Conservation (phyloP, 192 early-diverging fungal genomes). For the Coemansia reversa region DNA sequence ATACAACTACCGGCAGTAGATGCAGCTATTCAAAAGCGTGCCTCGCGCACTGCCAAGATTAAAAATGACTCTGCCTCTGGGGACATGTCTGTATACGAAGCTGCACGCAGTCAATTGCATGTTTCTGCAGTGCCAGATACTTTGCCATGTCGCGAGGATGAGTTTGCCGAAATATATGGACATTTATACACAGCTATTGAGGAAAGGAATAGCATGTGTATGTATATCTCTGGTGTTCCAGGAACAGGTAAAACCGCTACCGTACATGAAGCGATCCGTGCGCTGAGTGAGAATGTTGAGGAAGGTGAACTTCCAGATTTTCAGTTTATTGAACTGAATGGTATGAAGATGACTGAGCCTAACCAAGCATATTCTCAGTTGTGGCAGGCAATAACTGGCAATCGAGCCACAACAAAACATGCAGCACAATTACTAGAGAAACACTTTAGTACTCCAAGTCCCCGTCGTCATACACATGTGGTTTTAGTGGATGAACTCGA, state of each 20-base stretch:
- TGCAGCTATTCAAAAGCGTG: conserved; percentile 21
- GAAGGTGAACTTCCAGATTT: conserved; percentile 67
- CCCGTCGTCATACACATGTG: conserved; percentile 52
- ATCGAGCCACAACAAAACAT: conserved; percentile 67
- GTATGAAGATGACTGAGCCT: conserved; percentile 95
- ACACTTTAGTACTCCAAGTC: conserved; percentile 61
- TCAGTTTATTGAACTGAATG: conserved; percentile 93
- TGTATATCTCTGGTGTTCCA: conserved; percentile 95
- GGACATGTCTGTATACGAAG: conserved; percentile 57
- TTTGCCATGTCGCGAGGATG: conserved; percentile 91
- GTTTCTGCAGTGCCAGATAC: conserved; percentile 85
- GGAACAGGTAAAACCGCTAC: conserved; percentile 99
- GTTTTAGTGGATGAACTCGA: conserved; percentile 98
- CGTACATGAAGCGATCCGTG: conserved; percentile 77
- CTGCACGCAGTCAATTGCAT: conserved; percentile 76
- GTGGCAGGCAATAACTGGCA: conserved; percentile 67
- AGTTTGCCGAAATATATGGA: conserved; percentile 79
- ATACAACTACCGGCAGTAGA: conserved; percentile 40
- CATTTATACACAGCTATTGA: conserved; percentile 77
- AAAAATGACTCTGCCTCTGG: conserved; percentile 8
- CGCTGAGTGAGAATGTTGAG: conserved; percentile 60
- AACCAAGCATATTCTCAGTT: conserved; percentile 80
- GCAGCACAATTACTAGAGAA: conserved; percentile 75
- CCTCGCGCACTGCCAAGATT: conserved; percentile 13
- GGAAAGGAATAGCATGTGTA: conserved; percentile 77